phyloP scores from a whole-genome alignment of 2,329 filamentous ascomycete genomes.

The Diaporthe destruens region DNA sequence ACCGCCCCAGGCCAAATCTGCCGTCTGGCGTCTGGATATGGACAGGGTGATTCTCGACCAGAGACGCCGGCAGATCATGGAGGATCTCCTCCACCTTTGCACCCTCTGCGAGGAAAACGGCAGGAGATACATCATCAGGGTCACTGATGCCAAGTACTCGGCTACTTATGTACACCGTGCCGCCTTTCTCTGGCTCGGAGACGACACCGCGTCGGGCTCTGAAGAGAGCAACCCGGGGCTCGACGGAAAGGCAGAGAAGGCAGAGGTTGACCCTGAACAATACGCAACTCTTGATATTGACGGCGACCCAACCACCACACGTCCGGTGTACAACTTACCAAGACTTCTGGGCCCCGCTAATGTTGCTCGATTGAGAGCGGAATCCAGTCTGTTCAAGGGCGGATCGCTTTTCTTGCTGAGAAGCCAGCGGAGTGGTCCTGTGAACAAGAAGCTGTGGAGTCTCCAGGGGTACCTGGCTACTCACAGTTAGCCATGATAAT shows the following conservation, averaged over 20 bases:
- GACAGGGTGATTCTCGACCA: constrained; percentile 62
- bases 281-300: constrained; percentile 61
- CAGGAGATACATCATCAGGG: constrained; percentile 57
- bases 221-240: not conserved
- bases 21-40: constrained; percentile 69
- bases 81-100: constrained; percentile 59
- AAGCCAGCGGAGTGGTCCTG: constrained; percentile 55
- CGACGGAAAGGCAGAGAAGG: not conserved
- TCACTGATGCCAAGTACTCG: constrained; percentile 59
- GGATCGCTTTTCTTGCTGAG: constrained; percentile 59
- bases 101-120: constrained; percentile 46
- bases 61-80: constrained; percentile 61
- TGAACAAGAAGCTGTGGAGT: constrained; percentile 69
- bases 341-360: constrained; percentile 64
- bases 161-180: constrained; percentile 56
- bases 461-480: constrained; percentile 65
- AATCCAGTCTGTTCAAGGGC: constrained; percentile 52
- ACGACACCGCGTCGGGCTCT: constrained; percentile 12
- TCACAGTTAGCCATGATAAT: constrained; percentile 12
- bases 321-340: constrained; percentile 66
- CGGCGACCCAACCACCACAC: constrained; percentile 49
- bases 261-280: constrained; percentile 46
- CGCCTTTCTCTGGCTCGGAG: constrained; percentile 59
- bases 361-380: constrained; percentile 54
- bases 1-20: constrained; percentile 37